Evolutionary conservation across 768 basidiomycete genomes (phyloP).

Genomic region (Naganishia antarctica): DNA sequence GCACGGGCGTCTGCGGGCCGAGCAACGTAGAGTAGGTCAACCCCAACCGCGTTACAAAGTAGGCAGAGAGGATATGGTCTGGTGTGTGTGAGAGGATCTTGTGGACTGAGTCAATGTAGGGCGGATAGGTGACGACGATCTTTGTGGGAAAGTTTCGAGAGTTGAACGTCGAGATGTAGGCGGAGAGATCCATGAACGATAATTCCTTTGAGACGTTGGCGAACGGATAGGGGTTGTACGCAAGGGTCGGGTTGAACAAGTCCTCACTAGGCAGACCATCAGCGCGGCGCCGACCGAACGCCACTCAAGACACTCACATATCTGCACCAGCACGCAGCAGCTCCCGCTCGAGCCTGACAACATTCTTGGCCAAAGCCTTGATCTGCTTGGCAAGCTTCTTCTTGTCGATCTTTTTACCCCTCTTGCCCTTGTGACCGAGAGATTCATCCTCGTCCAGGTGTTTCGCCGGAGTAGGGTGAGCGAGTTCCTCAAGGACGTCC

Average conservation of each 20-base stretch:
- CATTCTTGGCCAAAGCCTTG: constrained; percentile 62
- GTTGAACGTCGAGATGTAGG: constrained; percentile 81
- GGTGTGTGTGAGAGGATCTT: constrained; percentile 64
- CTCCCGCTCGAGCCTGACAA: constrained; percentile 71
- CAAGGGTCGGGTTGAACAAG: constrained; percentile 70
- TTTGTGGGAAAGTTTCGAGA: constrained; percentile 64
- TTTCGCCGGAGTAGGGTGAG: constrained; percentile 44
- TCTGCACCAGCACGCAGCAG: constrained; percentile 77
- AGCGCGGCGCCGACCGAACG: not conserved
- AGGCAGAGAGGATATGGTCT: constrained; percentile 72
- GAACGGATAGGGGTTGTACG: constrained; percentile 78
- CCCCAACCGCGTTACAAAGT: constrained; percentile 74
- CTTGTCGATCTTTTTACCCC: constrained; percentile 33
- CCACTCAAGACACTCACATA: constrained; percentile 54
- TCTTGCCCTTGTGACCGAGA: not conserved
- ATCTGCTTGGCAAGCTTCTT: constrained; percentile 58
- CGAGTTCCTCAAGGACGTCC: constrained; percentile 61
- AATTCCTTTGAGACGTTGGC: constrained; percentile 65
- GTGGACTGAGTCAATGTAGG: constrained; percentile 65
- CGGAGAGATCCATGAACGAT: constrained; percentile 70
- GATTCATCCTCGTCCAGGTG: not conserved
- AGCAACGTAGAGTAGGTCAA: constrained; percentile 61
- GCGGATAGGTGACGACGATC: constrained; percentile 76
- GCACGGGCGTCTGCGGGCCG: constrained; percentile 68
- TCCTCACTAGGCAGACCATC: constrained; percentile 56